Evolutionary conservation across 805 yeast genomes (phyloP).

Genomic region (Cyberlindnera meyerae): DNA sequence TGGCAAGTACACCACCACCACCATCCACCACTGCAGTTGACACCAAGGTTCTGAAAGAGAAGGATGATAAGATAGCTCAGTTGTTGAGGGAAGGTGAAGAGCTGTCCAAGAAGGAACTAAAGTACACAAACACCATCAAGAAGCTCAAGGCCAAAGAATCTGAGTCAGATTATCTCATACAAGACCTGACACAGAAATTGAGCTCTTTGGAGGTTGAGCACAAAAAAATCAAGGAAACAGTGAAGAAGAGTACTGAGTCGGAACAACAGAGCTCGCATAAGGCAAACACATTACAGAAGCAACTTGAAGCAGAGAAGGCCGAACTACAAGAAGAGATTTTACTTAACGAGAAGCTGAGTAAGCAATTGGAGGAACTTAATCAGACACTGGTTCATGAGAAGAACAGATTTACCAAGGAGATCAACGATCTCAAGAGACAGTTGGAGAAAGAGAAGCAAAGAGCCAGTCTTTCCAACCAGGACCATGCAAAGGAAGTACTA

Average conservation of each 20-base stretch:
- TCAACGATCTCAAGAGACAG: constrained; percentile 28
- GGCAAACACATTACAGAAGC: constrained; percentile 20
- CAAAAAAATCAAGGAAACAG: constrained; percentile 22
- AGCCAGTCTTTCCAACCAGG: constrained; percentile 16
- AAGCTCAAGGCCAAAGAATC: constrained; percentile 46
- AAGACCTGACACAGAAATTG: constrained; percentile 10
- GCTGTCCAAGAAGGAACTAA: constrained; percentile 65
- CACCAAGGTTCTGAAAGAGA: constrained; percentile 31
- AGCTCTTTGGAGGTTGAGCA: constrained; percentile 22
- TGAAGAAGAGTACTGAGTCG: constrained; percentile 22
- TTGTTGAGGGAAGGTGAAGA: constrained; percentile 73
- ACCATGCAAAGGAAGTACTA: constrained; percentile 40
- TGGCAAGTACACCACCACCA: neutral
- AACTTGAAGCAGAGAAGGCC: constrained; percentile 19
- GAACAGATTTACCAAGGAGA: constrained; percentile 23
- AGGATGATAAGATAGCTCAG: constrained; percentile 58
- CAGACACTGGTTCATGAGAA: constrained; percentile 23
- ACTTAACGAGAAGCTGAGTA: constrained; percentile 21
- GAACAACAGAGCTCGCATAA: constrained; percentile 24
- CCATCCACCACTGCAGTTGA: constrained; percentile 4
- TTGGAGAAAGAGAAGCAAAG: constrained; percentile 33
- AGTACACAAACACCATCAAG: constrained; percentile 61
- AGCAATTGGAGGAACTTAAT: constrained; percentile 22
- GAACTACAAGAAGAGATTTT: constrained; percentile 19
- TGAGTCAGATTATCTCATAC: constrained; percentile 33